Base-by-base conservation (phyloP, 164 flowering plant species). In the Echeveria elegans region DNA sequence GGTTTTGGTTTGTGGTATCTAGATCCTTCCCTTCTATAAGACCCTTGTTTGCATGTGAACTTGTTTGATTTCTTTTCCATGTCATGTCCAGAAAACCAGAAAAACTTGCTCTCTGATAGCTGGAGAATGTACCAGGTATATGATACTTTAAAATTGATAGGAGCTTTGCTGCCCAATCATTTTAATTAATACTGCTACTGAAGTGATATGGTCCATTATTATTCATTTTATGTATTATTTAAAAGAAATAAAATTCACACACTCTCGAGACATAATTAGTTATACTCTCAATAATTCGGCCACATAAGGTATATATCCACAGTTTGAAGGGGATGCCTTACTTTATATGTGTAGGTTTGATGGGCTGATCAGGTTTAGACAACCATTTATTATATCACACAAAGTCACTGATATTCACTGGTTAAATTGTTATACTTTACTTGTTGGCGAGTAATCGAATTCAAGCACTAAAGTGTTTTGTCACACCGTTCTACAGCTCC, bases 101-200 rank as follows among this genome's bases (percentile, higher is more conserved):
- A 94, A 50, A 94, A 94, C 72, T 77, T 94, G 50, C 71, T 90
- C 65, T 86, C 95, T 73, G 98, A 94, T 85, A 82, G 65, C 64
- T 86, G 97, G 98, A 80, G 97, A 77, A 86, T 90, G 89, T 66
- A 67, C 73, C 98, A 94, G 98, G 98, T 94, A 86, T 34, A 63
- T 63, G 29, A 58, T 32, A 40, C 23, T 52, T 14, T 29, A 52
- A 23, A 29, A 5, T 53, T 26, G 9, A 0, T 53, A 53, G 30
- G 32, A 28, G 32, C 61, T 56, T 28, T 19, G 5, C 19, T 26
- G 14, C 19, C 1, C 61, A 56, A 26, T 7, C 32, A 56, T 56
- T 56, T 56, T 56, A 14, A 11, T 10, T 28, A 2, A 12, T 26
- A 5, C 4, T 56, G 61, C 61, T 12, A 56, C 16, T 56, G 61